Base-by-base conservation (phyloP, 345 rosid genomes). In the Hibiscus tridactylites region DNA sequence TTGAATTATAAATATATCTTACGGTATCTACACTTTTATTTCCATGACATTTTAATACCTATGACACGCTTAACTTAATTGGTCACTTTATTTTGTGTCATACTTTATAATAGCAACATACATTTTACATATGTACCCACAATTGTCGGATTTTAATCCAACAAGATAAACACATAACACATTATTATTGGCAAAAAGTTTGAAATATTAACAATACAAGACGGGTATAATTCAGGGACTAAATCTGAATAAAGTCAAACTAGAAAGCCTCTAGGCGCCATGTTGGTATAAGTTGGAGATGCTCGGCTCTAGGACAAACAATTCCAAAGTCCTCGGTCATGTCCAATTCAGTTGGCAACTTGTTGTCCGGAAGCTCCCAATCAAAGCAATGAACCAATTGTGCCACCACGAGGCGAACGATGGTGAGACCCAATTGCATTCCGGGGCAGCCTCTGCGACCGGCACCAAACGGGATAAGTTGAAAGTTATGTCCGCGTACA, bases 371-470 rank as follows among this genome's bases (percentile, higher is more conserved):
- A 0, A 85, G 83, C 31, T 83, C 80, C 88, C 87, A 83, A 33
- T 78, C 82, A 54, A 87, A 87, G 82, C 87, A 84, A 74, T 87
- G 88, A 9, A 79, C 75, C 13, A 86, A 53, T 29, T 86, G 90
- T 0, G 86, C 88, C 5, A 79, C 1, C 39, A 76, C 77, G 7
- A 57, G 73, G 1, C 71, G 73, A n/a, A 86, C 82, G 17, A 73
- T 2, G 0, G 65, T 76, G 8, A 83, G 67, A 24, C 76, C 88
- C 13, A 86, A 17, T 17, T 54, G 59, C 59, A 54, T 17, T 54
- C 59, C 59, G 11, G 59, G 59, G 59, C 59, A 54, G 26, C 59
- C 59, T 19, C 59, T 54, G 11, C 59, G 59, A 8, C 59, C 59
- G 4, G 59, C 1, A 19, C 59, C 28, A 0, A 54, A 54, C 0